Evolutionary conservation across 345 rosid species (phyloP), one percentile per base, ranked within the genome.

Genomic region (Eutrema yunnanense): DNA sequence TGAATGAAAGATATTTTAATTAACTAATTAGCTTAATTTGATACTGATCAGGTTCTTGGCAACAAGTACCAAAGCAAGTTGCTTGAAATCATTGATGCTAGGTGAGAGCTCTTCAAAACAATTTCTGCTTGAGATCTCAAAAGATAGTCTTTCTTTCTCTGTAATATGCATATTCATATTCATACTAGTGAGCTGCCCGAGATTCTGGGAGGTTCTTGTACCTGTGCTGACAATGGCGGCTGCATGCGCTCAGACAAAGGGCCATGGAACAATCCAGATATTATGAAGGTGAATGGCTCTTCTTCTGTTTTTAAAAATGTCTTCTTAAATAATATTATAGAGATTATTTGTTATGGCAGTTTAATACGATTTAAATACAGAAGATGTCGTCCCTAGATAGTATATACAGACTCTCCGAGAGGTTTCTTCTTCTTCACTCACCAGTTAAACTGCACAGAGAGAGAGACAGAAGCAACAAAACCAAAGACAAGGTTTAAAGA

Each of bases 211-310:
- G 97, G 97, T n/a, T 74, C 86, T 69, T 92, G 97, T 72, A 86
- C 86, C 41, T 92, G 96, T 80, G 84, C 85, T 74, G 87, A 82
- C 55, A 72, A 78, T n/a, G 94, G 97, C 27, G 96, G 97, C 10
- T 92, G 96, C 40, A 80, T 89, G 90, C 85, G 77, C 27, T 89
- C 94, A 11, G 94, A 92, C 78, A 92, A 92, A 82, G 97, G 96
- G 38, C 96, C 96, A 12, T 92, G 96, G 97, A 86, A 88, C 43
- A 81, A 88, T 70, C 73, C 76, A 13, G 88, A 85, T 57, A 84
- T 86, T 50, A 9, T 92, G 74, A 88, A 81, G 90, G 96, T 92
- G 33, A 37, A 33, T 48, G 43, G 22, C 14, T 37, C 16, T 51
- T 22, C 41, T 67, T 56, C n/a, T n/a, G n/a, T n/a, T n/a, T n/a